phyloP scores from a whole-genome alignment of 1,284 basidiomycete genomes.

The Xerocomus minutiporus region DNA sequence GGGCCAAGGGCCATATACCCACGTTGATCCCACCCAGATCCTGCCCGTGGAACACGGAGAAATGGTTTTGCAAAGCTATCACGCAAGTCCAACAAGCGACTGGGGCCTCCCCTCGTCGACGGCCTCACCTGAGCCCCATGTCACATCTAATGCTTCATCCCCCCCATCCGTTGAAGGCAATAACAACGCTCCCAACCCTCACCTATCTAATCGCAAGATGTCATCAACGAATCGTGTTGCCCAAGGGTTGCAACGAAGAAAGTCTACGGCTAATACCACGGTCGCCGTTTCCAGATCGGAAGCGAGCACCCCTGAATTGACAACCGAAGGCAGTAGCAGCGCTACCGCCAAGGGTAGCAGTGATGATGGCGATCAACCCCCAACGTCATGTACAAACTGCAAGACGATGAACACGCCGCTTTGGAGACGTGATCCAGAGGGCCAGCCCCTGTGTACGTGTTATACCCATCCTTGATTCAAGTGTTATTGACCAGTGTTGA shows the following conservation, averaged over 20 bases:
- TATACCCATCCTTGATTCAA: slow-evolving; percentile 1
- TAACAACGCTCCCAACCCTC: slow-evolving; percentile 27
- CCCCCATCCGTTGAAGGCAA: slow-evolving; percentile 59
- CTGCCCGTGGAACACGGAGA: slow-evolving; percentile 50
- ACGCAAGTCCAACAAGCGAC: slow-evolving; percentile 76
- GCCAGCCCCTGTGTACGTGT: slow-evolving; percentile 81
- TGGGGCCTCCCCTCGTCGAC: slow-evolving; percentile 69
- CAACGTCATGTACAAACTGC: slow-evolving; percentile 91
- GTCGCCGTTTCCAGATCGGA: slow-evolving; percentile 40
- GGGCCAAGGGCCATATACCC: slow-evolving; percentile 61
- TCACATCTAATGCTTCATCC: slow-evolving; percentile 61
- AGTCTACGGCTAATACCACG: slow-evolving; percentile 38
- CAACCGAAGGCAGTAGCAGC: slow-evolving; percentile 30
- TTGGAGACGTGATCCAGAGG: slow-evolving; percentile 93
- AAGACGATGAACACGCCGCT: slow-evolving; percentile 93
- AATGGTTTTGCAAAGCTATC: slow-evolving; percentile 48
- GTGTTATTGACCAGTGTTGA: slow-evolving; percentile 13
- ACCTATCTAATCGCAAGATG: slow-evolving; percentile 47
- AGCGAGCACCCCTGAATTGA: slow-evolving; percentile 53
- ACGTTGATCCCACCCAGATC: slow-evolving; percentile 86
- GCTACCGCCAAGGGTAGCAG: slow-evolving; percentile 41
- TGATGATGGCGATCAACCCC: slow-evolving; percentile 64
- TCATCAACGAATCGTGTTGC: slow-evolving; percentile 54
- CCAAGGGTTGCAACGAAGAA: slow-evolving; percentile 52
- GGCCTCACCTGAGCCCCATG: slow-evolving; percentile 73